phyloP scores from a whole-genome alignment of 1,284 basidiomycete genomes.

The Rhizopogon parksii region DNA sequence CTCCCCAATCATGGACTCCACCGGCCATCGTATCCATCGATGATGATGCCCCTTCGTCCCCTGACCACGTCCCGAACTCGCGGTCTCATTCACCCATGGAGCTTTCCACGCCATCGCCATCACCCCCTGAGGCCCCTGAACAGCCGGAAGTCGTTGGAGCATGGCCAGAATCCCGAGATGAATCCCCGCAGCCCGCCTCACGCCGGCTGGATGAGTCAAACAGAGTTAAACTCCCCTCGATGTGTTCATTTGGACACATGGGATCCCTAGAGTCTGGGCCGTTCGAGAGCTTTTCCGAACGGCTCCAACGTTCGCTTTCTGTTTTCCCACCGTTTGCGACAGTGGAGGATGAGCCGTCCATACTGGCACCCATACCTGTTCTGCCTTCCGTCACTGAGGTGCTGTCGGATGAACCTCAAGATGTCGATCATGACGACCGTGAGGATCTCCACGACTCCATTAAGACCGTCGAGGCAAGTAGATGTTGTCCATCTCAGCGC shows the following conservation, averaged over 20 bases:
- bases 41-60: slow-evolving; percentile 13
- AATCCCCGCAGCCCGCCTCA: slow-evolving; percentile 16
- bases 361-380: background rate
- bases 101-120: slow-evolving; percentile 32
- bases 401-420: background rate
- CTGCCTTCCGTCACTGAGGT: background rate
- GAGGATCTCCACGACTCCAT: slow-evolving; percentile 19
- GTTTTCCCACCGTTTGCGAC: background rate
- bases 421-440: background rate
- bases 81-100: slow-evolving; percentile 44
- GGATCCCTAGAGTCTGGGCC: background rate
- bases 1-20: slow-evolving; percentile 15
- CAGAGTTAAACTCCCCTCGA: slow-evolving; percentile 1
- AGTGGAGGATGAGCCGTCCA: background rate
- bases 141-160: slow-evolving; percentile 30
- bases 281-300: background rate
- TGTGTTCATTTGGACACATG: slow-evolving; percentile 1
- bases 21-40: background rate
- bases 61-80: slow-evolving; percentile 14
- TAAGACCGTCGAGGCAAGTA: slow-evolving; percentile 18
- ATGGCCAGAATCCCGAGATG: slow-evolving; percentile 27
- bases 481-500: background rate
- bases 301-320: background rate
- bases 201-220: background rate
- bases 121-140: slow-evolving; percentile 13